Evolutionary conservation across 2,329 filamentous ascomycete species (phyloP), one percentile per base, ranked within the genome.

Genomic region (Pyricularia grisea): DNA sequence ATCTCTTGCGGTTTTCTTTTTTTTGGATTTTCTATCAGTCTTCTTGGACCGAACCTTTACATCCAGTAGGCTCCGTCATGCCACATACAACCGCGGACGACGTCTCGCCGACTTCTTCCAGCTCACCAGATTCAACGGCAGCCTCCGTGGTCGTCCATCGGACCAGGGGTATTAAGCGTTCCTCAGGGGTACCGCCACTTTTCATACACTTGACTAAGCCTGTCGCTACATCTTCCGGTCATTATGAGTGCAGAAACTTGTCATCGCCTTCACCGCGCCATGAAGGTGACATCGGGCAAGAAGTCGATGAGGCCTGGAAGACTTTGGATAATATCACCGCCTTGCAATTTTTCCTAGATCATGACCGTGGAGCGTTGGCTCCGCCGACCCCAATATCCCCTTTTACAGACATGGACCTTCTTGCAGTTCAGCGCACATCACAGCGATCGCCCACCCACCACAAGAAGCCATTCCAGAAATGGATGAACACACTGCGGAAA

Each of bases 401-500:
- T 20, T 55, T 55, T 55, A 10, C 17, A 55, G 42, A 55, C 17
- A 55, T 55, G 42, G 42, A 20, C 20, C 42, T 55, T 20, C 42
- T 55, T 55, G 6, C 42, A 55, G 42, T n/a, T 9, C 42, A 55
- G 42, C 42, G 20, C 42, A 55, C 42, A 55, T 55, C 42, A n/a
- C 42, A 55, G 42, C 20, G 12, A 55, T 55, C 42, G 20, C 42
- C 42, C 17, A 55, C 42, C 42, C 20, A 55, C 65, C 67, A 70
- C n/a, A 75, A 73, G 65, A 75, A 74, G 9, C 87, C 89, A 2
- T 93, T 94, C 74, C 84, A 87, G 65, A 89, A 86, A 76, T 94
- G 92, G 91, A 87, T 94, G 78, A 90, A 82, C 71, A 90, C 85
- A 4, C 79, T 94, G 25, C 87, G 90, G 70, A 86, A 84, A 71